Conservation (phyloP, 2,329 filamentous ascomycete genomes). For the Fusarium coicis region DNA sequence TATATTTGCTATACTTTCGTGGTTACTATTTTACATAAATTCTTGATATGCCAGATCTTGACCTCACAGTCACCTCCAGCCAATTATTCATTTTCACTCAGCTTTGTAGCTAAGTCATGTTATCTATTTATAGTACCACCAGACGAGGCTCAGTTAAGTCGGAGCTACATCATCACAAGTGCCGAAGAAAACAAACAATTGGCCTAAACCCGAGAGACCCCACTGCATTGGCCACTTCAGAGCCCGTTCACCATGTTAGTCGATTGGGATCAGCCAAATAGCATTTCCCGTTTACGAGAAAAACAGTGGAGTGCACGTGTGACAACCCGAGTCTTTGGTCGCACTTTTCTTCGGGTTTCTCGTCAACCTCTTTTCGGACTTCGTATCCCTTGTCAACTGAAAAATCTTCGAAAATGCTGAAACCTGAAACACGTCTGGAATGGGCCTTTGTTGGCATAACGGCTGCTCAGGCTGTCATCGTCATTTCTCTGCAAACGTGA, state of each 20-base stretch:
- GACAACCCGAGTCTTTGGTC: background rate
- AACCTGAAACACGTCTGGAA: background rate
- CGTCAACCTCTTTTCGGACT: background rate
- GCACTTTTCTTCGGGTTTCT: background rate
- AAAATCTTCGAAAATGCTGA: background rate
- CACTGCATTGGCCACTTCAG: background rate
- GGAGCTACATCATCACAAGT: background rate
- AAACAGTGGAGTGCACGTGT: background rate
- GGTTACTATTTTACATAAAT: too few species aligned
- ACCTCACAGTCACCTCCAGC: too few species aligned
- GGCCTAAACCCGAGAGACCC: background rate
- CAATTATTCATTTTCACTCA: background rate
- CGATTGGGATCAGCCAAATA: background rate
- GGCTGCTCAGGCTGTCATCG: background rate
- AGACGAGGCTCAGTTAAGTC: background rate
- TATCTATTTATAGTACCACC: background rate
- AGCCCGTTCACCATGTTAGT: background rate
- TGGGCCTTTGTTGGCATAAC: background rate
- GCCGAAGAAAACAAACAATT: background rate
- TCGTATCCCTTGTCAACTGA: too few species aligned
- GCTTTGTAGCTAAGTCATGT: background rate
- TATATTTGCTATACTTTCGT: too few species aligned
- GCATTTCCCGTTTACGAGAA: background rate
- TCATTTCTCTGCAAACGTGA: background rate
- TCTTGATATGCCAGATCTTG: too few species aligned